Evolutionary conservation across 129 eudicot genomes (phyloP), one percentile per base, ranked within the genome.

Genomic region (Ambrosia artemisiifolia): DNA sequence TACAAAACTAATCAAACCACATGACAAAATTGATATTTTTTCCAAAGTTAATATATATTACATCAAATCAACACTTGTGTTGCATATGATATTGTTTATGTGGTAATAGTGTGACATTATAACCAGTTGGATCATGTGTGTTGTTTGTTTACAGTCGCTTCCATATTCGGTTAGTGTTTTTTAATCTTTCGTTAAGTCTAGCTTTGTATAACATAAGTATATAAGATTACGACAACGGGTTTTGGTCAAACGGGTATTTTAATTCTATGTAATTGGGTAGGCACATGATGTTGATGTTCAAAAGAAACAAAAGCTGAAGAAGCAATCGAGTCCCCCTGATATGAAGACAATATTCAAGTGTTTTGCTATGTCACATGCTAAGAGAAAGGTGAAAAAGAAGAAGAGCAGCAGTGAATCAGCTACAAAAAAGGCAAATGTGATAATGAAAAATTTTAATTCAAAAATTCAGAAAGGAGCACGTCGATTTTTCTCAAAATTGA

Each of bases 321-420:
- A 63, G 73, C 59, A 64, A 75, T 35, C 80, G 18, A 63, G 63
- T 43, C 35, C 55, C 17, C 6, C 59, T 9, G 24, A 64, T 53
- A 42, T 75, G 73, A 73, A 80, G 16, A 75, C 38, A 54, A 34
- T 80, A 2, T 65, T 75, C 73, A 80, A 75, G 67, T 75, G 80
- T 70, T 61, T 80, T 18, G 60, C 80, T 4, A 44, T 60, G 59
- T 69, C 79, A n/a, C 47, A 63, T 38, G 56, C 48, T 9, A 80
- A 80, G 60, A 70, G 20, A 70, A 62, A 46, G 49, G 47, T 49
- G 60, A 72, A 72, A 50, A 75, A 44, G 80, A 69, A 68, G 73
- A 59, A 73, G 71, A 60, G 7, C 13, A 63, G 73, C 3, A 16
- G 28, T 20, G 55, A 70, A 10, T 75, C 84, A 0, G 6, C 77